Base-by-base conservation (phyloP, 1,284 basidiomycete species). In the Megacollybia platyphylla region DNA sequence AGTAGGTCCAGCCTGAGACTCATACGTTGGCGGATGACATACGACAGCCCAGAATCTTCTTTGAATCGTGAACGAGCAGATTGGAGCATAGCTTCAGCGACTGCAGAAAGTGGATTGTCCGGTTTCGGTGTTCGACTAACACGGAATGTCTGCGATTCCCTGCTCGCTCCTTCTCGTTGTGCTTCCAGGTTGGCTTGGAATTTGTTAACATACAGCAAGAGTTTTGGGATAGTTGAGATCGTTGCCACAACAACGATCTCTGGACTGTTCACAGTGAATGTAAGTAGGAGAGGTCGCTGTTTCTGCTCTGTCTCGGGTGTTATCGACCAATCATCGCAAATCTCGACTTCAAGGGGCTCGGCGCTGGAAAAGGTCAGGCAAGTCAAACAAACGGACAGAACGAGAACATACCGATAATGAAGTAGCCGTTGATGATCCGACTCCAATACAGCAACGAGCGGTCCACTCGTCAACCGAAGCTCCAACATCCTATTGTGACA, bases 301-400 rank as follows among this genome's bases (percentile, higher is more conserved):
- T 65, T 59, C n/a, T 67, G 59, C 36, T 65, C 52, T 10, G 59
- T 48, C 26, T 58, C 52, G 2, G 64, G 52, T 10, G 64, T 60
- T 43, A 72, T 64, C 4, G 74, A 76, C 89, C 89, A 93, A 54
- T 93, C 87, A 52, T 94, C 89, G 48, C 70, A 76, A 36, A 91
- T 76, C 39, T 76, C 73, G 41, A 91, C 73, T 44, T 74, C 67
- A 26, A 89, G 60, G 0, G 90, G 87, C 52, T 87, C 82, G 18
- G 88, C 81, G 34, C 87, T 91, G 36, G 40, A 27, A 36, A 18
- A 24, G 40, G 15, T 29, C 13, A 27, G 11, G 17, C n/a, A 13
- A n/a, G 18, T n/a, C 39, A 9, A 40, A 24, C 9, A 32, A 40
- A 24, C 2, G 32, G 44, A 42, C 45, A 15, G 10, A 7, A 10